Evolutionary conservation across 805 yeast species (phyloP).

Genomic region (Lipomyces orientalis): DNA sequence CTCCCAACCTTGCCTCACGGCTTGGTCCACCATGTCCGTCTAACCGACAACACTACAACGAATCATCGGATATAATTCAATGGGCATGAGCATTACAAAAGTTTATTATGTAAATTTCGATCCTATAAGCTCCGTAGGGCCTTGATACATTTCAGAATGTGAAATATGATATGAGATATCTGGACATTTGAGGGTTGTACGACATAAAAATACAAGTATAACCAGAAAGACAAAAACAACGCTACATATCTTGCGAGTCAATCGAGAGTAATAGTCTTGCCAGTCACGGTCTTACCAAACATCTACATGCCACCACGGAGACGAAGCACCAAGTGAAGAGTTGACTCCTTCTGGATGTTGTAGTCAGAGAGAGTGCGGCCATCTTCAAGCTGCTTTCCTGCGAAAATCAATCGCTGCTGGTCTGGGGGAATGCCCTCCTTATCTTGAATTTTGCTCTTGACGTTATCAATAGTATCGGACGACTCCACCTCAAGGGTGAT

Average conservation of each 20-base stretch:
- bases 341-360: slow-evolving; percentile 94
- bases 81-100: background rate
- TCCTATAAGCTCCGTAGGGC: background rate
- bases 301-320: slow-evolving; percentile 93
- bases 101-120: background rate
- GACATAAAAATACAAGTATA: background rate
- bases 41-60: background rate
- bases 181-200: background rate
- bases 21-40: background rate
- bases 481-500: slow-evolving; percentile 90
- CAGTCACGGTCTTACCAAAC: slow-evolving; percentile 91
- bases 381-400: slow-evolving; percentile 95
- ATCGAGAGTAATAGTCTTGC: slow-evolving; percentile 85
- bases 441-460: slow-evolving; percentile 93
- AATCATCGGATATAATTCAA: background rate
- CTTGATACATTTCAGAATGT: background rate
- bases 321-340: slow-evolving; percentile 82
- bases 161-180: background rate
- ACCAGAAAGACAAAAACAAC: slow-evolving; percentile 56
- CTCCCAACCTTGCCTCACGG: background rate
- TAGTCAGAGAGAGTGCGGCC: slow-evolving; percentile 94
- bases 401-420: slow-evolving; percentile 93
- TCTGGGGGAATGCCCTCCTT: slow-evolving; percentile 97
- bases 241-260: slow-evolving; percentile 56
- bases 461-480: slow-evolving; percentile 93